phyloP scores from a whole-genome alignment of 2,329 filamentous ascomycete species.

The Plenodomus biglobosus region DNA sequence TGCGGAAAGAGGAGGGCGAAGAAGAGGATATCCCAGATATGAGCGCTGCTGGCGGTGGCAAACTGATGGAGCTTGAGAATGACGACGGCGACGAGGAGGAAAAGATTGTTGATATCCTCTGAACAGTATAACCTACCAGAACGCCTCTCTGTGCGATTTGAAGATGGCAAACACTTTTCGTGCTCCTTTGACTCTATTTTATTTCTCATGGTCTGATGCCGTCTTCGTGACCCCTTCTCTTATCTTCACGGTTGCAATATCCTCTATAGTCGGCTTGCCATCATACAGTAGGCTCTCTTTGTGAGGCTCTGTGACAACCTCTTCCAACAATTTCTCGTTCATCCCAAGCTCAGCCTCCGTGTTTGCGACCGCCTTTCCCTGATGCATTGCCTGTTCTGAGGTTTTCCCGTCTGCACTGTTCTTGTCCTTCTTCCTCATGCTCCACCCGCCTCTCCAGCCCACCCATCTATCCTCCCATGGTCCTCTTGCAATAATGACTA shows the following conservation, averaged over 20 bases:
- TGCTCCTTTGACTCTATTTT: constrained; percentile 1
- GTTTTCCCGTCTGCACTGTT: constrained; percentile 46
- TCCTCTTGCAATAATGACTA: constrained; percentile 53
- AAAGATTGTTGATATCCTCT: constrained; percentile 41
- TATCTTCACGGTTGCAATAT: not conserved
- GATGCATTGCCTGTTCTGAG: constrained; percentile 18
- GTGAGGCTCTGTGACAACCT: constrained; percentile 36
- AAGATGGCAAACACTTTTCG: not conserved
- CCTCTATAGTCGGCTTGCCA: not conserved
- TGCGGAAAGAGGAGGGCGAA: constrained; percentile 72
- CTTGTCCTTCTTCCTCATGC: constrained; percentile 48
- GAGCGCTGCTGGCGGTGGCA: constrained; percentile 24
- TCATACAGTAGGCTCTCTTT: constrained; percentile 19
- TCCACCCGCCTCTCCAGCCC: constrained; percentile 62
- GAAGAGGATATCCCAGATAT: constrained; percentile 48
- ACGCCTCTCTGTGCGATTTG: not conserved
- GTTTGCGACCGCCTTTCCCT: constrained; percentile 10
- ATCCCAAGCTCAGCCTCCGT: constrained; percentile 25
- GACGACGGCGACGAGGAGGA: constrained; percentile 38
- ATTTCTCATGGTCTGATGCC: constrained; percentile 12
- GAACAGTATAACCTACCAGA: not conserved
- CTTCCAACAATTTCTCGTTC: constrained; percentile 23
- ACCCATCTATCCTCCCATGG: constrained; percentile 62
- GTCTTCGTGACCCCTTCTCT: constrained; percentile 14
- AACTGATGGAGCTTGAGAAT: constrained; percentile 31